Evolutionary conservation across 106 monocot species (phyloP), one percentile per base, ranked within the genome.

Genomic region (Dendrobium chrysotoxum): DNA sequence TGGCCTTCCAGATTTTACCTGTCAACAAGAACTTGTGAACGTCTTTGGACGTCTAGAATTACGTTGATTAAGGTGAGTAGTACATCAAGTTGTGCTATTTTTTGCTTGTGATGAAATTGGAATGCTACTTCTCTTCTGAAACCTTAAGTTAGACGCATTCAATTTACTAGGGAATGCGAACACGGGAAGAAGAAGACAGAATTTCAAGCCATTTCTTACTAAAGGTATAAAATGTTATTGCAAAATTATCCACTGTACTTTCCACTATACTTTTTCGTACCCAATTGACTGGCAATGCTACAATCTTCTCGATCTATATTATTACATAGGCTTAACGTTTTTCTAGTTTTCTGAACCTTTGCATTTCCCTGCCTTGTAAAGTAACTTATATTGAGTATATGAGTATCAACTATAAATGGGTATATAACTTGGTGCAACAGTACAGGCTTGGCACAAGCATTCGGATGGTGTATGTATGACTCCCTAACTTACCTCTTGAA

Each of bases 151-250:
- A 13, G 28, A 4, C 2, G 6, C 21, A 13, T 72, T 53, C n/a
- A 40, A 44, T 23, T 54, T 68, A 31, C 30, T 81, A 94, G 96
- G 96, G 90, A 78, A 73, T 92, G 73, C 84, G 96, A 20, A 87
- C 85, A 80, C 87, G 94, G 54, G 92, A 97, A 85, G 92, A 97
- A 88, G 96, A 97, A 89, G 96, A 97, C 75, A 92, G 50, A 77
- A 44, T 92, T 84, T 94, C 94, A 53, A 92, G 96, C 82, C 89
- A 90, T 11, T 79, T 87, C 67, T 78, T 97, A 44, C 68, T 97
- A 25, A 94, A 94, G 96, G 96, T 94, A 87, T 55, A 25, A 74
- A 74, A 74, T 74, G 1, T 70, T 70, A 15, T 31, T 35, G 30
- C 28, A 16, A 50, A 50, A 50, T 50, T 50, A 50, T 50, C 50